phyloP scores from a whole-genome alignment of 2,329 filamentous ascomycete genomes.

The Dactylonectria macrodidyma region DNA sequence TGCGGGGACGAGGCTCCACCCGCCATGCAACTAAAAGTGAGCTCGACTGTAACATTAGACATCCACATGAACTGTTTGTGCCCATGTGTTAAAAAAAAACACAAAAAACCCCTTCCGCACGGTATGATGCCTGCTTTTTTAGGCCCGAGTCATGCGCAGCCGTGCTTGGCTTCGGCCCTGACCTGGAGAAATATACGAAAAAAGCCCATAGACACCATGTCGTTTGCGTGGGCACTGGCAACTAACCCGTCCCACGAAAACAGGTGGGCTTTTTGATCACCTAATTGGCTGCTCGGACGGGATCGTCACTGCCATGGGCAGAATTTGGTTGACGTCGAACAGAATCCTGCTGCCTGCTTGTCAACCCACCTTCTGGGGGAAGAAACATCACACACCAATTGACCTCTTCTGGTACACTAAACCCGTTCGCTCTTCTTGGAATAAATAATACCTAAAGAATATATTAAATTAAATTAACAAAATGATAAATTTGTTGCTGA shows the following conservation, averaged over 20 bases:
- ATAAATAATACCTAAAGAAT: too few relatives aligned
- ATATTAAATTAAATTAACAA: too few relatives aligned
- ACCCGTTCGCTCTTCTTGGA: too few relatives aligned
- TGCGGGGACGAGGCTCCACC: slow-evolving; percentile 4
- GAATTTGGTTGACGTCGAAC: background rate
- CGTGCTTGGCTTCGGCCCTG: too few relatives aligned
- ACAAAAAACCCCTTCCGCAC: too few relatives aligned
- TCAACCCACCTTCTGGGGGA: too few relatives aligned
- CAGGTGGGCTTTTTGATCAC: background rate
- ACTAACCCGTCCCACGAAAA: background rate
- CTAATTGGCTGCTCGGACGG: background rate
- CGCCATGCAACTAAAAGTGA: background rate
- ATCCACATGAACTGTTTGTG: background rate
- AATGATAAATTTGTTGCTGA: too few relatives aligned
- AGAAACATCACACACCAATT: too few relatives aligned
- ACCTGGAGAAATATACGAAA: too few relatives aligned
- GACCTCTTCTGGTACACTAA: too few relatives aligned
- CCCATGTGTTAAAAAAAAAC: background rate
- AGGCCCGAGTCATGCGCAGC: background rate
- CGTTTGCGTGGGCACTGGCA: too few relatives aligned
- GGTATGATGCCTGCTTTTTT: background rate
- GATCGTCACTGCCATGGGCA: background rate
- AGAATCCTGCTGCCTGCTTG: slow-evolving; percentile 11
- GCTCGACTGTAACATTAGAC: background rate
- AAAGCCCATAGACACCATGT: too few relatives aligned